phyloP scores from a whole-genome alignment of 2,329 filamentous ascomycete genomes.

The Exserohilum rostratum region DNA sequence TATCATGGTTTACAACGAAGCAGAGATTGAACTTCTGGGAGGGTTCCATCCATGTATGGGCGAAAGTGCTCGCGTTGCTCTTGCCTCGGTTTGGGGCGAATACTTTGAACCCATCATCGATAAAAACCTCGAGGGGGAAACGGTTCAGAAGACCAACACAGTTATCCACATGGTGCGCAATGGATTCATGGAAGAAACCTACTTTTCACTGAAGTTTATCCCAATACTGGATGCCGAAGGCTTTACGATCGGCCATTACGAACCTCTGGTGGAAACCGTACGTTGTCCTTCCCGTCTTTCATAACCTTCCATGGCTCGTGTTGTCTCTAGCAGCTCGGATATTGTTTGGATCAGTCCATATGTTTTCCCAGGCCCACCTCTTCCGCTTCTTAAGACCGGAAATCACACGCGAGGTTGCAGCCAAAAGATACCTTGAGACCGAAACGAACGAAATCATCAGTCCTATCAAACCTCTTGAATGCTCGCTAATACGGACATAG shows the following conservation, averaged over 20 bases:
- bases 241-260: conserved; percentile 73
- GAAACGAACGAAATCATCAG: not conserved
- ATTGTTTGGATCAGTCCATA: not conserved
- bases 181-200: conserved; percentile 75
- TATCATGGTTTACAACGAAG: conserved; percentile 49
- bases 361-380: not conserved
- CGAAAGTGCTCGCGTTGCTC: conserved; percentile 65
- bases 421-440: not conserved
- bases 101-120: conserved; percentile 33
- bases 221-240: conserved; percentile 74
- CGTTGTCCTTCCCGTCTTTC: conserved; percentile 16
- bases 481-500: conserved; percentile 11
- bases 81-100: conserved; percentile 67
- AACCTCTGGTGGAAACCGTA: conserved; percentile 79
- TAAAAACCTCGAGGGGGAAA: conserved; percentile 29
- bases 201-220: conserved; percentile 79
- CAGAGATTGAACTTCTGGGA: conserved; percentile 40
- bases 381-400: not conserved
- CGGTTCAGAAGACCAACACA: conserved; percentile 63
- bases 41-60: conserved; percentile 62
- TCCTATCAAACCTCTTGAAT: no score
- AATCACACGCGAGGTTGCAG: not conserved
- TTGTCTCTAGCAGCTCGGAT: not conserved
- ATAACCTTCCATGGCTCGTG: not conserved
- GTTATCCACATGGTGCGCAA: conserved; percentile 71